phyloP scores from a whole-genome alignment of 257 asterid species.

The Gentiana straminea region DNA sequence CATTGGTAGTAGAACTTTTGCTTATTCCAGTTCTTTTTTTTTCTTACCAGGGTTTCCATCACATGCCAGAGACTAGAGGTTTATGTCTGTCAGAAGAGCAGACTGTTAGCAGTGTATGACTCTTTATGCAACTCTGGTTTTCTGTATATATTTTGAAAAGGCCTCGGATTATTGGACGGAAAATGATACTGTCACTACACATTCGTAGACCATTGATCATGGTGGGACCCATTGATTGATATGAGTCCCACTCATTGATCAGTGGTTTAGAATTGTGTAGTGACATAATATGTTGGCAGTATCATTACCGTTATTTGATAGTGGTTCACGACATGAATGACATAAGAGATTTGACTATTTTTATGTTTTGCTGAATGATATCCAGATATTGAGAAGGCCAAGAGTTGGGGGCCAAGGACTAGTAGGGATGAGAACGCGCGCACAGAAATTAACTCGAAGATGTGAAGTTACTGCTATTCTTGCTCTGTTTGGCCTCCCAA shows the following conservation, averaged over 20 bases:
- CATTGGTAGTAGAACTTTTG: neutral
- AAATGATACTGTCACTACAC: too few species aligned
- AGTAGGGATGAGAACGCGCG: conserved; percentile 74
- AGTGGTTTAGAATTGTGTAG: too few species aligned
- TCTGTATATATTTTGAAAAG: too few species aligned
- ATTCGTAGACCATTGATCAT: too few species aligned
- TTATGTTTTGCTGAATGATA: neutral
- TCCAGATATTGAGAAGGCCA: conserved; percentile 73
- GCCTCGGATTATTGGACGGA: too few species aligned
- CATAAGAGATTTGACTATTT: neutral
- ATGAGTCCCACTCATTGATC: too few species aligned
- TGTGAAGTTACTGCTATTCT: conserved; percentile 97
- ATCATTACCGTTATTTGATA: too few species aligned
- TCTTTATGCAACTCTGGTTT: neutral
- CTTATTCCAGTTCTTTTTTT: conserved; percentile 7
- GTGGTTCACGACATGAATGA: too few species aligned
- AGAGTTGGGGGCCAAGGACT: conserved; percentile 68
- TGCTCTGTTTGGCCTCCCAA: conserved; percentile 89
- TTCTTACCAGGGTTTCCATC: conserved; percentile 71
- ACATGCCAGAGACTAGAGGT: conserved; percentile 98
- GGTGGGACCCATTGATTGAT: neutral
- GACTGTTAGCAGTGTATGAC: conserved; percentile 79
- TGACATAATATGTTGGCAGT: too few species aligned
- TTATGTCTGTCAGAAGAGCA: conserved; percentile 97
- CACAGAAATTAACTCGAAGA: conserved; percentile 69